phyloP scores from a whole-genome alignment of 805 yeast species.

The Teunomyces aglyptinius region DNA sequence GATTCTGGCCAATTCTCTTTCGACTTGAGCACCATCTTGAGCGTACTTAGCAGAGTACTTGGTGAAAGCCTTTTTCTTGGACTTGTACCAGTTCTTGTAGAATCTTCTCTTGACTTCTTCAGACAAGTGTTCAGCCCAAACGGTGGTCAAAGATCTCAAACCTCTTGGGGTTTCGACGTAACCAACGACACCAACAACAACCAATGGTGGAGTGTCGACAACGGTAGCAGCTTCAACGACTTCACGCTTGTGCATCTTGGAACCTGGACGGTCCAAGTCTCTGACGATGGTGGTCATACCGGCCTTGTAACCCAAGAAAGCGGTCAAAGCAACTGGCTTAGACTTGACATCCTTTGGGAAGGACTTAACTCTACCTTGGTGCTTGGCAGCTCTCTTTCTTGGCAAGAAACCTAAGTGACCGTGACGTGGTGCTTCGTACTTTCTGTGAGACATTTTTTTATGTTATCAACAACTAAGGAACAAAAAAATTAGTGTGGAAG shows the following conservation, averaged over 20 bases:
- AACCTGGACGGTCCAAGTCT: constrained; percentile 99
- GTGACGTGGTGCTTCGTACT: constrained; percentile 99
- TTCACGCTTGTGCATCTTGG: constrained; percentile 99
- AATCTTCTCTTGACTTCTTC: constrained; percentile 99
- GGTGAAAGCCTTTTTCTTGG: constrained; percentile 99
- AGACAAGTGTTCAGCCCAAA: constrained; percentile 99
- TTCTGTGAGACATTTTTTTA: constrained; percentile 93
- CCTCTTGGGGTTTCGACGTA: constrained; percentile 99
- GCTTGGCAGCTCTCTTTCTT: constrained; percentile 99
- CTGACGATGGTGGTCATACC: constrained; percentile 99
- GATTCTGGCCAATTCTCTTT: constrained; percentile 97
- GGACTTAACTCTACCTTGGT: constrained; percentile 98
- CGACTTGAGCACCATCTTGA: constrained; percentile 81
- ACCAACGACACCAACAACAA: constrained; percentile 99
- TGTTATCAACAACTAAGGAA: constrained; percentile 27
- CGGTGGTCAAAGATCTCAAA: constrained; percentile 98
- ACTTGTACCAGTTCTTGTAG: constrained; percentile 99
- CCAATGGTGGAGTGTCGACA: constrained; percentile 98
- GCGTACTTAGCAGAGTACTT: constrained; percentile 99
- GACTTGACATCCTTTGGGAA: constrained; percentile 98
- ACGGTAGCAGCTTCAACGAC: constrained; percentile 99
- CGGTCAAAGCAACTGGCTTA: constrained; percentile 98
- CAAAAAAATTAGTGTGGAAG: background rate
- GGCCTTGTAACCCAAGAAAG: constrained; percentile 99
- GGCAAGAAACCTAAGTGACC: constrained; percentile 99